phyloP scores from a whole-genome alignment of 2,329 filamentous ascomycete species.

The Rugonectria rugulosa region DNA sequence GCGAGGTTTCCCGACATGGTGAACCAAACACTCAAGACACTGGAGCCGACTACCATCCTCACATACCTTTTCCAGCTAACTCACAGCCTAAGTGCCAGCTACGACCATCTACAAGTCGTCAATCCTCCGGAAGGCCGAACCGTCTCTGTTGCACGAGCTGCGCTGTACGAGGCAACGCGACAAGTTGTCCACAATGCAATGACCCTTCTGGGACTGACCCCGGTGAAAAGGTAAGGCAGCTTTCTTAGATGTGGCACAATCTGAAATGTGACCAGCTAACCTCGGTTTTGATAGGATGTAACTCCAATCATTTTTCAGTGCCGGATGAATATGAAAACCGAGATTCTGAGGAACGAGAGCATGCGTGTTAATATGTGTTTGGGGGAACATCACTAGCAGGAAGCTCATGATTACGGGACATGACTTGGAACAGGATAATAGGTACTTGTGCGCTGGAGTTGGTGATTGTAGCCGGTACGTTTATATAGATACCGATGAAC shows the following conservation, averaged over 20 bases:
- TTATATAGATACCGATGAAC: no score
- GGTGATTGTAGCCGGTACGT: no score
- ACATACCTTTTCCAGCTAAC: conserved; percentile 81
- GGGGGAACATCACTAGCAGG: no score
- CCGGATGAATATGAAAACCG: no score
- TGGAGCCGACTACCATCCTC: conserved; percentile 70
- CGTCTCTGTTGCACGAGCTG: conserved; percentile 65
- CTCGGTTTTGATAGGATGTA: no score
- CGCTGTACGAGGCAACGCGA: conserved; percentile 67
- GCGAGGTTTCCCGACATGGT: conserved; percentile 72
- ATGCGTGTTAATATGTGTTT: no score
- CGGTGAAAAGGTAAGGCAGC: conserved; percentile 21
- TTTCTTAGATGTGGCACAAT: neutral
- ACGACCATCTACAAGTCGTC: conserved; percentile 77
- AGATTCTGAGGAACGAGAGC: no score
- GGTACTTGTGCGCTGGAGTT: no score
- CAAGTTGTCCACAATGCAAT: conserved; percentile 73
- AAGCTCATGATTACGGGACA: no score
- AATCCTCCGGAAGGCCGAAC: conserved; percentile 68
- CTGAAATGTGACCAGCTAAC: neutral
- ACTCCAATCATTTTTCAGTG: no score
- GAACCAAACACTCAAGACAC: conserved; percentile 67
- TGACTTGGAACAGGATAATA: no score
- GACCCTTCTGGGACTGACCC: conserved; percentile 63
- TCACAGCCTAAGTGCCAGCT: conserved; percentile 74